Conservation (phyloP, 2,329 filamentous ascomycete genomes). For the Aspergillus tanneri region DNA sequence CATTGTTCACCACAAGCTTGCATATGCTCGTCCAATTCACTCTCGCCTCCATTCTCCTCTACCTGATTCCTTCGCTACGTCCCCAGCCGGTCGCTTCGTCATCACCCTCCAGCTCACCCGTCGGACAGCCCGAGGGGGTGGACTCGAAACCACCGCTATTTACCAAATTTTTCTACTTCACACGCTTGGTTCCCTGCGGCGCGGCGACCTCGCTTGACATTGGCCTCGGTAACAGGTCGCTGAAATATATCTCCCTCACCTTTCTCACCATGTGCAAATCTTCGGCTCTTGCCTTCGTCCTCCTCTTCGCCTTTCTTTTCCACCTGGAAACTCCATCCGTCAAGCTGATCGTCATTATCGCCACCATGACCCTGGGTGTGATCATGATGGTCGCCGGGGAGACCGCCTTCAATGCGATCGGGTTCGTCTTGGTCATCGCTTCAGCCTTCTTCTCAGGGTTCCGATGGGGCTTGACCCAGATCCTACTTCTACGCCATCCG, state of each 20-base stretch:
- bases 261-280: conserved; percentile 99
- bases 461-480: conserved; percentile 97
- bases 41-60: conserved; percentile 74
- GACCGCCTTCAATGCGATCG: conserved; percentile 79
- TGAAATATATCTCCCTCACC: conserved; percentile 93
- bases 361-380: conserved; percentile 87
- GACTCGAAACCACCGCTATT: conserved; percentile 61
- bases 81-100: conserved; percentile 51
- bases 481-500: conserved; percentile 87
- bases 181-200: conserved; percentile 87
- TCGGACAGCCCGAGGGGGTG: conserved; percentile 46
- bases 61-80: conserved; percentile 76
- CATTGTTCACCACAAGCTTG: conserved; percentile 88
- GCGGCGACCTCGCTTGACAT: conserved; percentile 93
- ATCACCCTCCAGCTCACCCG: conserved; percentile 28
- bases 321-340: conserved; percentile 83
- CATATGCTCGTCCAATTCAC: conserved; percentile 96
- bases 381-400: conserved; percentile 99
- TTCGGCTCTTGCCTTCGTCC: conserved; percentile 89
- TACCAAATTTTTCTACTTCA: conserved; percentile 88
- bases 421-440: conserved; percentile 88
- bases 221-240: conserved; percentile 88
- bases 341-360: conserved; percentile 82
- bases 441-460: conserved; percentile 96
- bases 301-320: conserved; percentile 93